Base-by-base conservation (phyloP, 2,329 filamentous ascomycete species). In the Ophiocordyceps robertsii region DNA sequence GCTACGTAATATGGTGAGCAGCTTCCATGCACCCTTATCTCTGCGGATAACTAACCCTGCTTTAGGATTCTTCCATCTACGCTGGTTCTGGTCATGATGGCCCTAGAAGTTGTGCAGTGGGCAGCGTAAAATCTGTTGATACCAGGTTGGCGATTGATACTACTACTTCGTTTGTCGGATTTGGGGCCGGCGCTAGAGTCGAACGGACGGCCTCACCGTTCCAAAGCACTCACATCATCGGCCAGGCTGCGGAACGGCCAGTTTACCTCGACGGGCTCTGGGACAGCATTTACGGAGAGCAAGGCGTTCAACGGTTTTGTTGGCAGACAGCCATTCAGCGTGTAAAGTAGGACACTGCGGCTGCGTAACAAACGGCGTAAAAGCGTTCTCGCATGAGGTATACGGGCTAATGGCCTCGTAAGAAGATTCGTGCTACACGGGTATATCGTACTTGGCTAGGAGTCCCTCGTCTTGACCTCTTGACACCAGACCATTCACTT, bases 51-150 rank as follows among this genome's bases (percentile, higher is more conserved):
- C 49, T 40, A 14, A 39, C 36, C 35, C 42, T 49, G 0, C 6
- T 27, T 30, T 48, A 87, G 82, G 81, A 96, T 98, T 52, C 73
- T 98, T 40, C 92, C 92, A 2, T 95, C 87, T 33, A 98, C 92
- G 2, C 73, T 98, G 36, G 57, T 93, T 31, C 73, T 96, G 37
- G 92, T 98, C 43, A 83, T 96, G 76, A 76, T 84, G 56, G 92
- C 90, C 17, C 70, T 98, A 40, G 88, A 96, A 61, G 88, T 92
- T 2, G 80, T 96, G 6, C 84, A 94, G 57, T 95, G 90, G 90
- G 84, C 88, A 6, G 58, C 48, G 13, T 54, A 55, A 37, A 27
- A 27, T 27, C 24, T 27, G 24, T 27, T 27, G 24, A 27, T 27
- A 6, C 24, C 24, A 27, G 24, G 24, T 27, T 27, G 24, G 24